These are phyloP conservation scores for Aspergillus fischeri DNA, from an alignment of 2,329 filamentous ascomycete species.

Conservation along the genomic window DNA sequence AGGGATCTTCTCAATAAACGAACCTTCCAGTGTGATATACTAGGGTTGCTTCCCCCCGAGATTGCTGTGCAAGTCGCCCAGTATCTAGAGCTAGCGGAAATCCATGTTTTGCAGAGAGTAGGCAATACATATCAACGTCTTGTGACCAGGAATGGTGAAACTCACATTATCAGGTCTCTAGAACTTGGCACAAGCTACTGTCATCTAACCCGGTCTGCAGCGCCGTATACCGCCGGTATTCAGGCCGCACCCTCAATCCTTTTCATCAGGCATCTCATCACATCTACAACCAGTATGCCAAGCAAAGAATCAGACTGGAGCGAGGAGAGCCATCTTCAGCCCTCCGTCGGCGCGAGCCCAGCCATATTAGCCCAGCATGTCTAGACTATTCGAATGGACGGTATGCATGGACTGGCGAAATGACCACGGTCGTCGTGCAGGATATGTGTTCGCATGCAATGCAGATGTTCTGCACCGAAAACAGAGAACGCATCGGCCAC, in stretches of 20 bases:
- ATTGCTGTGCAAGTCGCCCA: constrained; percentile 25
- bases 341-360: not conserved
- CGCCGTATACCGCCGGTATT: constrained; percentile 14
- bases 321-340: constrained; percentile 17
- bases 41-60: constrained; percentile 30
- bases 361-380: not conserved
- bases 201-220: constrained; percentile 21
- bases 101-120: constrained; percentile 29
- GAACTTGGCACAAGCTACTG: constrained; percentile 27
- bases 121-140: not conserved
- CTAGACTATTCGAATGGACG: constrained; percentile 19
- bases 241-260: constrained; percentile 1
- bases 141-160: not conserved
- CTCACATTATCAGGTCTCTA: constrained; percentile 27
- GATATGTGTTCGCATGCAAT: constrained; percentile 7
- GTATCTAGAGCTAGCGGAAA: constrained; percentile 24
- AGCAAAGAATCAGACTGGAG: constrained; percentile 20
- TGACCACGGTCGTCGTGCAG: constrained; percentile 11
- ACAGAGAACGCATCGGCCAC: constrained; percentile 15
- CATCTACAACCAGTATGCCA: constrained; percentile 16
- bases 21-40: constrained; percentile 30
- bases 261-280: not conserved
- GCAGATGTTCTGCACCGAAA: constrained; percentile 18
- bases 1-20: constrained; percentile 15
- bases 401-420: constrained; percentile 17